A percentile compares a stretch with the other conserved stretches of the same genome.
Evolutionary conservation across 2,329 filamentous ascomycete genomes (phyloP).

Genomic region (Exophiala spinifera): DNA sequence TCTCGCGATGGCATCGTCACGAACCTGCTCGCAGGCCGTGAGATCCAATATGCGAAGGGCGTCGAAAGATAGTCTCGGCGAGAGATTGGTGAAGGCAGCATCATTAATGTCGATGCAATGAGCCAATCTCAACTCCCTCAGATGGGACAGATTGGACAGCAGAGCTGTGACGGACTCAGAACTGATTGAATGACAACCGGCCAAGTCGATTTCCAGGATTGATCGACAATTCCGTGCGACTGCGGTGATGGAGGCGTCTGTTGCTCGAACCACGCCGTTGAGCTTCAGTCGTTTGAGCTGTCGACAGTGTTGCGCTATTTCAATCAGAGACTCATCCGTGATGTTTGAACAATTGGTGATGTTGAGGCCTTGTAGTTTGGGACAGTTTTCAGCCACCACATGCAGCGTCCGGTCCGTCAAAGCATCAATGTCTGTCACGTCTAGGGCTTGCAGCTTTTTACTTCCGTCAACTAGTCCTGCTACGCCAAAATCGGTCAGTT

Average conservation of each 20-base stretch:
- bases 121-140: constrained; percentile 86
- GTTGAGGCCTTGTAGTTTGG: constrained; percentile 84
- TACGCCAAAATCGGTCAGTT: constrained; percentile 79
- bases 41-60: constrained; percentile 90
- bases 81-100: constrained; percentile 78
- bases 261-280: constrained; percentile 84
- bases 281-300: constrained; percentile 94
- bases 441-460: constrained; percentile 77
- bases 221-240: constrained; percentile 88
- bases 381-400: constrained; percentile 76
- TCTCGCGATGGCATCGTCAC: constrained; percentile 81
- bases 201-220: constrained; percentile 92
- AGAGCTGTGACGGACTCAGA: constrained; percentile 81
- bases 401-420: constrained; percentile 79
- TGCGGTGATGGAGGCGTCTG: constrained; percentile 74
- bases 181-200: constrained; percentile 76
- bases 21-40: constrained; percentile 79
- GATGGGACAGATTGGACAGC: constrained; percentile 70
- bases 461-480: constrained; percentile 76
- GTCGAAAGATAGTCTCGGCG: constrained; percentile 68
- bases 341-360: constrained; percentile 82
- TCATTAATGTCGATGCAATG: constrained; percentile 84
- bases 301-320: constrained; percentile 75
- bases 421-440: constrained; percentile 76
- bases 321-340: constrained; percentile 79